These are phyloP conservation scores for Moesziomyces sp. DNA, from an alignment of 1,284 basidiomycete species.

Conservation along the genomic window DNA sequence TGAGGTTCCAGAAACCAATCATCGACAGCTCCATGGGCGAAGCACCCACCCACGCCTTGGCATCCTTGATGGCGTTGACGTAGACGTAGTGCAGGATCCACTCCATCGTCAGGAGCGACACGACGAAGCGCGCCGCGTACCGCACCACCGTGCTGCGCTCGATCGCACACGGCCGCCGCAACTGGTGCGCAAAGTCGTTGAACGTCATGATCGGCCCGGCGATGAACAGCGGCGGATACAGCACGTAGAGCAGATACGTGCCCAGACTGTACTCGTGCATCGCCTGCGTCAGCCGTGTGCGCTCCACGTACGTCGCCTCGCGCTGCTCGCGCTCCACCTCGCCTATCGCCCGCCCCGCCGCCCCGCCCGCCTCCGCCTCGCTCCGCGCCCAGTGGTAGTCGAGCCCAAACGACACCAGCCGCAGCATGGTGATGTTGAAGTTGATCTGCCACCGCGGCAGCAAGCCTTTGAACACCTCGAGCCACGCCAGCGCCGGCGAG, in stretches of 20 bases:
- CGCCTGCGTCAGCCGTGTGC: constrained; percentile 34
- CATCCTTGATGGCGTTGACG: constrained; percentile 94
- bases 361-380: constrained; percentile 69
- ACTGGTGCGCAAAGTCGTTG: constrained; percentile 94
- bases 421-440: constrained; percentile 97
- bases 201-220: constrained; percentile 96
- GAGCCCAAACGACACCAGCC: constrained; percentile 90
- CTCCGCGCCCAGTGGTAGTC: constrained; percentile 81
- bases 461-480: constrained; percentile 78
- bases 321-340: constrained; percentile 14
- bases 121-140: constrained; percentile 80
- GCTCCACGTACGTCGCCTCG: constrained; percentile 33
- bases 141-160: constrained; percentile 58
- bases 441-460: constrained; percentile 91
- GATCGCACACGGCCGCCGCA: constrained; percentile 65
- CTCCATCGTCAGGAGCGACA: constrained; percentile 86
- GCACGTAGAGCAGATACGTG: constrained; percentile 79
- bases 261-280: constrained; percentile 72
- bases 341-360: constrained; percentile 28
- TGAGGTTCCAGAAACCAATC: constrained; percentile 97
- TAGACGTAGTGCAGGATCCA: constrained; percentile 93
- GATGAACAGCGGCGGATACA: constrained; percentile 94
- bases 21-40: constrained; percentile 85
- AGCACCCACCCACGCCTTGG: constrained; percentile 76
- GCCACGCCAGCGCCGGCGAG: constrained; percentile 72